These are phyloP conservation scores for Paramyrothecium roridum DNA, from an alignment of 2,329 filamentous ascomycete species.

Conservation along the genomic window DNA sequence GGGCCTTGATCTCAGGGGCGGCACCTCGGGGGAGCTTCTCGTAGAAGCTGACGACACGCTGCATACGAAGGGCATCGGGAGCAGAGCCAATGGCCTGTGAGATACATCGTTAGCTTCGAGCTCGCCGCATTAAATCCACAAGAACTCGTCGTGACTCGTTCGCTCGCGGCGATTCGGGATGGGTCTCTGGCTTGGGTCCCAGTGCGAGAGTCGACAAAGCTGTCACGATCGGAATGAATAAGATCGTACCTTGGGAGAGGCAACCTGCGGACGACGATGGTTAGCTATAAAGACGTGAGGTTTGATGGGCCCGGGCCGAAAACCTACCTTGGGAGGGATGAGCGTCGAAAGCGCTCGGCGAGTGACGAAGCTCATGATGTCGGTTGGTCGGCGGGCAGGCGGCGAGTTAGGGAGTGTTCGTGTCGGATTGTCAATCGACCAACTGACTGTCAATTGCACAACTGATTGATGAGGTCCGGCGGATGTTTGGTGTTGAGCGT, in stretches of 20 bases:
- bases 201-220: no score
- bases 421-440: conserved; percentile 27
- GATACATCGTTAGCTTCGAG: no score
- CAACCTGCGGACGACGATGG: conserved; percentile 51
- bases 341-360: conserved; percentile 95
- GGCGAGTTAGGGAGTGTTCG: conserved; percentile 19
- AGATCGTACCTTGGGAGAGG: conserved; percentile 75
- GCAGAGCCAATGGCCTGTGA: conserved; percentile 85
- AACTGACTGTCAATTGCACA: conserved; percentile 30
- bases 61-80: conserved; percentile 95
- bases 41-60: conserved; percentile 97
- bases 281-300: conserved; percentile 32
- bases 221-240: neutral
- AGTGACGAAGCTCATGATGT: conserved; percentile 88
- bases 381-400: conserved; percentile 20
- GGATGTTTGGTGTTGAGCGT: conserved; percentile 20
- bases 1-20: conserved; percentile 78
- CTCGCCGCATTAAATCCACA: conserved; percentile 12
- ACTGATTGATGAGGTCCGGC: conserved; percentile 20
- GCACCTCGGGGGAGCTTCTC: conserved; percentile 93
- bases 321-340: conserved; percentile 92
- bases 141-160: conserved; percentile 5
- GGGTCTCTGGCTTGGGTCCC: no score
- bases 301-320: conserved; percentile 17
- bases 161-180: conserved; percentile 5